Evolutionary conservation across 1,139 yeast genomes (phyloP), one percentile per base, ranked within the genome.

Genomic region (Yarrowia galli): DNA sequence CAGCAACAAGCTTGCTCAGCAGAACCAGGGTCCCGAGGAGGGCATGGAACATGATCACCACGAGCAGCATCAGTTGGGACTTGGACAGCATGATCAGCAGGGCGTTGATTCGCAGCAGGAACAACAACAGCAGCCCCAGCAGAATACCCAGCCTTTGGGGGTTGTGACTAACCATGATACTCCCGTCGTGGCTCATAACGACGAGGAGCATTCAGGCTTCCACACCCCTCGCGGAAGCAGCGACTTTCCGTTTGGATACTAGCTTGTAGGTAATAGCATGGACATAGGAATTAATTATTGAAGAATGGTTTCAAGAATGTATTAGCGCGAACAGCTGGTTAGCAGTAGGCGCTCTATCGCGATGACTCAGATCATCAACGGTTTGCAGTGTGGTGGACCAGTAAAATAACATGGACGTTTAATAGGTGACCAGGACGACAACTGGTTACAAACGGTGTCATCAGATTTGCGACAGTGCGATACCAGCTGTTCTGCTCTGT

Each of bases 201-300:
- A 61, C 45, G 66, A 61, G 18, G 66, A 61, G 56, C 56, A 61
- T 18, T 12, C 66, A 2, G 66, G 66, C 38, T 61, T 61, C 46
- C 66, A 61, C 25, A 61, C 66, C 18, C 66, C 66, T 13, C 54
- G 56, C n/a, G 66, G 66, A 20, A 58, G 64, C 64, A 43, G 42
- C 16, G 66, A 61, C 56, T 61, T 48, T 46, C 66, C 56, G 46
- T 45, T 61, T 45, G 66, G 66, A 46, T 61, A 61, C 49, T 48
- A 61, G 66, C 60, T 53, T 53, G 60, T 53, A 53, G 60, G 60
- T 36, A 53, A 53, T 38, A 53, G 60, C 60, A 53, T 53, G 60
- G 60, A 53, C 60, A 53, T 53, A 38, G 60, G 60, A 28, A 53
- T 36, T 51, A 38, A 53, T 53, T 36, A 36, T 38, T 36, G 58